Evolutionary conservation across 2,329 filamentous ascomycete genomes (phyloP).

Genomic region (Nigrospora oryzae): DNA sequence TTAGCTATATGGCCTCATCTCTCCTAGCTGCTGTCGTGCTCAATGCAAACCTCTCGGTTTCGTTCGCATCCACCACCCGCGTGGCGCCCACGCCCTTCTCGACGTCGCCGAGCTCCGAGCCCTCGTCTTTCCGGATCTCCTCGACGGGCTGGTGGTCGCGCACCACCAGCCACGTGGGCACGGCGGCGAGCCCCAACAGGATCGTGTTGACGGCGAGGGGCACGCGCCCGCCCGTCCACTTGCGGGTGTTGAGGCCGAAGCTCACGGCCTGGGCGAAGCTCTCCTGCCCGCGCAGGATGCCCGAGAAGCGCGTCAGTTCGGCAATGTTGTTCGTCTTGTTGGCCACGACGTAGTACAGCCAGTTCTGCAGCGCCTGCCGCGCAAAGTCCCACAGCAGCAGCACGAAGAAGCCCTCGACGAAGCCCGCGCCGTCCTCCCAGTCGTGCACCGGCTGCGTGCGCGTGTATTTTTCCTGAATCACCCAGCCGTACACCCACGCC

Average conservation of each 20-base stretch:
- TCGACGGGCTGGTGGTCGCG: constrained; percentile 19
- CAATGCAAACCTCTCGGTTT: constrained; percentile 10
- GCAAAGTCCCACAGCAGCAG: constrained; percentile 55
- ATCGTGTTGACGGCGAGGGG: constrained; percentile 29
- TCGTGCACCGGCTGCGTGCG: constrained; percentile 50
- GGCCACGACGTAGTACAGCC: constrained; percentile 46
- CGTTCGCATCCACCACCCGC: constrained; percentile 2
- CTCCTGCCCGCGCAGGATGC: constrained; percentile 30
- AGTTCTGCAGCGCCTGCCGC: constrained; percentile 44
- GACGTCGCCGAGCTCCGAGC: constrained; percentile 6
- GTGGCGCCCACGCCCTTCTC: constrained; percentile 9
- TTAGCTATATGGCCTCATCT: constrained; percentile 1
- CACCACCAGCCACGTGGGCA: constrained; percentile 22
- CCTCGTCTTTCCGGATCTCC: background rate
- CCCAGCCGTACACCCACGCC: constrained; percentile 44
- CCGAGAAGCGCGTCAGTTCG: constrained; percentile 33
- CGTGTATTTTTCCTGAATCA: constrained; percentile 42
- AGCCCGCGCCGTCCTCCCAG: constrained; percentile 50
- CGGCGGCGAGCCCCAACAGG: constrained; percentile 20
- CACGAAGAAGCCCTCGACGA: constrained; percentile 58
- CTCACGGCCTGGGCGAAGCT: constrained; percentile 29
- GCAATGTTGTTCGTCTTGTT: constrained; percentile 48
- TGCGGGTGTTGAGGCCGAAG: constrained; percentile 27
- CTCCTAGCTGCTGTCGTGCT: constrained; percentile 6
- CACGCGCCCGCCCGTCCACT: constrained; percentile 28